Percentiles rank a stretch among this genome's conserved stretches.
Conservation (phyloP, 139 green algal species). For the Pedinophyceae sp. region DNA sequence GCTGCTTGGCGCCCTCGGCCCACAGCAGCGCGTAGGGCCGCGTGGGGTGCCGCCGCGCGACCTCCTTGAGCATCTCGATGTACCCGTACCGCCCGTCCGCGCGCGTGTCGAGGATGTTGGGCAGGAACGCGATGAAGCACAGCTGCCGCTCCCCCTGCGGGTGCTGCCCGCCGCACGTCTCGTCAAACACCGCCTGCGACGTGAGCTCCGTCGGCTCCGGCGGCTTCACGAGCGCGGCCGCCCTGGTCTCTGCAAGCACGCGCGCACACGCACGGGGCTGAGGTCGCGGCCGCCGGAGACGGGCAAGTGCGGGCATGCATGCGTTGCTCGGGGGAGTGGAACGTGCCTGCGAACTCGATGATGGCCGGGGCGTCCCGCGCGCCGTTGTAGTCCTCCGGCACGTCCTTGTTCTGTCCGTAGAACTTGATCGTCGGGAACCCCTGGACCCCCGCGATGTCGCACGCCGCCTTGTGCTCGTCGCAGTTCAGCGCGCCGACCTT, state of each 20-base stretch:
- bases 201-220: constrained; percentile 41
- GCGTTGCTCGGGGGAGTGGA: no score
- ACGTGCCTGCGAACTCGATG: constrained; percentile 29
- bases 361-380: constrained; percentile 41
- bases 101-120: constrained; percentile 73
- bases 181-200: constrained; percentile 33
- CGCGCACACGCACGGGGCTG: no score
- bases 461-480: constrained; percentile 27
- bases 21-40: constrained; percentile 63
- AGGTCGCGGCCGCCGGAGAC: no score
- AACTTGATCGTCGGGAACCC: constrained; percentile 86
- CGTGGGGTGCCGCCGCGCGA: constrained; percentile 50
- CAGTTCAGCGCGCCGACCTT: constrained; percentile 80
- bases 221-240: constrained; percentile 1
- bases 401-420: constrained; percentile 60
- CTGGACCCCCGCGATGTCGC: constrained; percentile 7
- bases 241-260: constrained; percentile 1
- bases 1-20: constrained; percentile 47
- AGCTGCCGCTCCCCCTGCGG: constrained; percentile 34
- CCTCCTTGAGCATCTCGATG: constrained; percentile 37
- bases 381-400: constrained; percentile 52
- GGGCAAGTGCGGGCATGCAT: no score
- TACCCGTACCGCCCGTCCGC: constrained; percentile 49
- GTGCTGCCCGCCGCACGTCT: constrained; percentile 34
- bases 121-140: constrained; percentile 74